phyloP scores from a whole-genome alignment of 139 green algal genomes.

The Astrephomene gubernaculifera region DNA sequence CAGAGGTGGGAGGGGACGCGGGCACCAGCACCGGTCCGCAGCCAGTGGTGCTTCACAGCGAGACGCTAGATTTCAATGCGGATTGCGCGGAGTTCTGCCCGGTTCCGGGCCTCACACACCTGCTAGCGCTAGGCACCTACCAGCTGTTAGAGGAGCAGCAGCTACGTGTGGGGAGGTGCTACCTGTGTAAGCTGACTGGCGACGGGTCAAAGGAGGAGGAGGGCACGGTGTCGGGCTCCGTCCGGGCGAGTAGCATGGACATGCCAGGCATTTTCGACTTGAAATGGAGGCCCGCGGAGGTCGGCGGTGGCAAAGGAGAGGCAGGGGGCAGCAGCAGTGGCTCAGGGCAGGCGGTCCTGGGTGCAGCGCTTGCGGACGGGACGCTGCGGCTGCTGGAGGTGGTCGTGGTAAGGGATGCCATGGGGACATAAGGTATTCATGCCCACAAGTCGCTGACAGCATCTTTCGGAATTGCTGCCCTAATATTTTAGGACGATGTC shows the following conservation, averaged over 20 bases:
- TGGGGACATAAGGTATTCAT: too few species aligned
- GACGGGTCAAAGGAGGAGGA: not conserved
- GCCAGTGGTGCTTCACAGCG: not conserved
- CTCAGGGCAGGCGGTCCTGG: not conserved
- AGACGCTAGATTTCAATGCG: slow-evolving; percentile 47
- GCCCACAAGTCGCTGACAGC: too few species aligned
- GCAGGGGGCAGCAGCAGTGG: not conserved
- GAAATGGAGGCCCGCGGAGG: slow-evolving; percentile 51
- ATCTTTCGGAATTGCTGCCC: too few species aligned
- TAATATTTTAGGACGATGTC: too few species aligned
- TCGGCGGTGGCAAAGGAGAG: not conserved
- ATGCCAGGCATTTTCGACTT: slow-evolving; percentile 71
- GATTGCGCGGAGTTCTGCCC: slow-evolving; percentile 65
- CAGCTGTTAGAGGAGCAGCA: slow-evolving; percentile 71
- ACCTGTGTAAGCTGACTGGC: slow-evolving; percentile 52
- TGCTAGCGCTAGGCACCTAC: slow-evolving; percentile 78
- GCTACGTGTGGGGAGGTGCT: slow-evolving; percentile 58
- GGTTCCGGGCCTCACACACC: not conserved
- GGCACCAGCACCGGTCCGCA: too few species aligned
- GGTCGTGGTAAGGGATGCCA: not conserved
- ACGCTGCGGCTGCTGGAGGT: slow-evolving; percentile 48
- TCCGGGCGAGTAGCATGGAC: slow-evolving; percentile 27
- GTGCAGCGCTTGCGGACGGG: slow-evolving; percentile 46
- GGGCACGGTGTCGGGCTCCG: not conserved
- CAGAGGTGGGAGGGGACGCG: too few species aligned